Percentiles rank a stretch among this genome's conserved stretches.
phyloP scores from a whole-genome alignment of 192 early-diverging fungal genomes.

The Coemansia sp. region DNA sequence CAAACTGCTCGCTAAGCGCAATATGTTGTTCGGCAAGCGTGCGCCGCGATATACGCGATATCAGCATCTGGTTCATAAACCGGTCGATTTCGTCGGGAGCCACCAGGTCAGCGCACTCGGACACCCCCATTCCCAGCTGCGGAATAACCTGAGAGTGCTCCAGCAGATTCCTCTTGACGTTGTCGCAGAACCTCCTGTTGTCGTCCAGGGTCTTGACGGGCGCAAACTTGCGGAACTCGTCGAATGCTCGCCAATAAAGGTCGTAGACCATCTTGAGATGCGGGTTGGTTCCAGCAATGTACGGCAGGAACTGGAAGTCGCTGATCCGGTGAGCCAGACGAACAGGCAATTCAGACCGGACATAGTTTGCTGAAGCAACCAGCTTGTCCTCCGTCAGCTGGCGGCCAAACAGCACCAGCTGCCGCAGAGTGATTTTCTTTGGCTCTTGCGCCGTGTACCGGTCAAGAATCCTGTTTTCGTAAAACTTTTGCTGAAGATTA shows the following conservation, averaged over 20 bases:
- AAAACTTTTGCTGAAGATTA: slow-evolving; percentile 73
- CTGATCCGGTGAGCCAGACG: slow-evolving; percentile 90
- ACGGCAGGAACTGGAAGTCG: slow-evolving; percentile 90
- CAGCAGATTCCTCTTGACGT: slow-evolving; percentile 70
- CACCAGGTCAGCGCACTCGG: slow-evolving; percentile 76
- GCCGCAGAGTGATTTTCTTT: slow-evolving; percentile 82
- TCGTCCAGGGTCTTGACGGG: slow-evolving; percentile 76
- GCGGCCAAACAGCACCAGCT: slow-evolving; percentile 88
- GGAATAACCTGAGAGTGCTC: slow-evolving; percentile 86
- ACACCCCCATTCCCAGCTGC: slow-evolving; percentile 82
- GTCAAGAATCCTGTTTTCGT: slow-evolving; percentile 88
- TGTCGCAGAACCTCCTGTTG: slow-evolving; percentile 78
- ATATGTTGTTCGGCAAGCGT: slow-evolving; percentile 94
- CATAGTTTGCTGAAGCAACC: slow-evolving; percentile 85
- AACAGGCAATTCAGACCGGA: slow-evolving; percentile 83
- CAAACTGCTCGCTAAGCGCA: slow-evolving; percentile 67
- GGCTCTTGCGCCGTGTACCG: slow-evolving; percentile 75
- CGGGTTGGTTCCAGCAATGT: slow-evolving; percentile 90
- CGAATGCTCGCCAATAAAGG: slow-evolving; percentile 94
- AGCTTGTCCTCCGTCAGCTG: slow-evolving; percentile 83
- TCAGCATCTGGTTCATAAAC: slow-evolving; percentile 89
- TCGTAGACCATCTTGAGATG: slow-evolving; percentile 83
- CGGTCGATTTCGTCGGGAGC: slow-evolving; percentile 64
- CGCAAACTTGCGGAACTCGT: slow-evolving; percentile 69
- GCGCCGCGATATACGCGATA: slow-evolving; percentile 84